Percentiles rank a stretch among this genome's conserved stretches.
phyloP scores from a whole-genome alignment of 2,329 filamentous ascomycete genomes.

The Aspergillus hiratsukae region DNA sequence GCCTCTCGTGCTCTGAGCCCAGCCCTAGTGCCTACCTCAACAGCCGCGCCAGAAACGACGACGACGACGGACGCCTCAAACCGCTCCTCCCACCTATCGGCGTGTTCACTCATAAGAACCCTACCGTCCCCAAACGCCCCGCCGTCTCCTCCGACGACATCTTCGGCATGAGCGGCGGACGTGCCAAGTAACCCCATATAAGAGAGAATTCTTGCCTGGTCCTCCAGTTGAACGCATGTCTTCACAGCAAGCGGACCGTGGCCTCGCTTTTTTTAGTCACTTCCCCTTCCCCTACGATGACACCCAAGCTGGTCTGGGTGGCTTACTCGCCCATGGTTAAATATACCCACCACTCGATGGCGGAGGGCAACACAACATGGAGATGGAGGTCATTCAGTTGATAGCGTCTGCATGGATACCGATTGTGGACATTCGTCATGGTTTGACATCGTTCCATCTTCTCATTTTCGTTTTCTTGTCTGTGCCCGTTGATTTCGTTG shows the following conservation, averaged over 20 bases:
- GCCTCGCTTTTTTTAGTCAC: background rate
- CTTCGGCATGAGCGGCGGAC: background rate
- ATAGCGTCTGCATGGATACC: background rate
- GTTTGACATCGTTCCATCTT: background rate
- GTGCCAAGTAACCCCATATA: constrained; percentile 1
- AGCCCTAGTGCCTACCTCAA: constrained; percentile 11
- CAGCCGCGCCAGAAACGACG: constrained; percentile 5
- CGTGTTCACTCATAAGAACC: background rate
- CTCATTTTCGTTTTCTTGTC: background rate
- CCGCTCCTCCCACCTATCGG: constrained; percentile 12
- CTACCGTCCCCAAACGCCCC: constrained; percentile 7
- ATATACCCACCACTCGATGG: background rate
- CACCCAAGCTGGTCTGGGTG: background rate
- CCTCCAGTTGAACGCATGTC: background rate
- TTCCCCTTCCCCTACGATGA: background rate
- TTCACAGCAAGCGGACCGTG: background rate
- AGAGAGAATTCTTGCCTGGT: background rate
- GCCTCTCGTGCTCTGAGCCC: constrained; percentile 14
- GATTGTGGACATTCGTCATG: background rate
- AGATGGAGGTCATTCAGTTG: background rate
- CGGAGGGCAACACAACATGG: background rate
- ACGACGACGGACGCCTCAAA: background rate
- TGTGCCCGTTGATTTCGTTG: background rate
- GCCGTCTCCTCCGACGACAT: constrained; percentile 14
- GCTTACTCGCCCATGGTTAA: background rate